Percentiles rank a stretch among this genome's conserved stretches.
phyloP scores from a whole-genome alignment of 73 alveolate genomes.

The Halteria grandinella region DNA sequence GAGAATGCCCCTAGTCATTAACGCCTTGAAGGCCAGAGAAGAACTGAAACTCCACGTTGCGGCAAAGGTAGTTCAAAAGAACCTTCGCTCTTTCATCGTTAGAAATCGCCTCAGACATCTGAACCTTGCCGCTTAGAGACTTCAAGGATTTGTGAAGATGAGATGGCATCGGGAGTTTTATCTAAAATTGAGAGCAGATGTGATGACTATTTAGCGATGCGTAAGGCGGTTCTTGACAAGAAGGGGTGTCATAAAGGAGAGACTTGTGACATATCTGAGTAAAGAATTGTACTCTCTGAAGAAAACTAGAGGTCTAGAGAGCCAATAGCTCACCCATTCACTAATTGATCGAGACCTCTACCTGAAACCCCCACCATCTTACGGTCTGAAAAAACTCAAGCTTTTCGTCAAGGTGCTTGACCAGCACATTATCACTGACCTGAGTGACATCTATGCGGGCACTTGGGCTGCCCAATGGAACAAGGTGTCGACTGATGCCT shows the following conservation, averaged over 20 bases:
- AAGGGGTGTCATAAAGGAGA: slow-evolving; percentile 38
- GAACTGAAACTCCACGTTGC: slow-evolving; percentile 50
- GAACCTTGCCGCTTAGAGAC: slow-evolving; percentile 62
- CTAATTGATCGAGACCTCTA: background rate
- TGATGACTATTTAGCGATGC: slow-evolving; percentile 39
- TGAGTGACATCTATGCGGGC: slow-evolving; percentile 48
- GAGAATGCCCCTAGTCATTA: slow-evolving; percentile 43
- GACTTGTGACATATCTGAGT: slow-evolving; percentile 36
- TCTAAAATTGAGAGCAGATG: slow-evolving; percentile 66
- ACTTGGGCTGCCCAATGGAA: slow-evolving; percentile 69
- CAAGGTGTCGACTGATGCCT: slow-evolving; percentile 35
- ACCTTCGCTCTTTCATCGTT: slow-evolving; percentile 65
- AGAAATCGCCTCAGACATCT: slow-evolving; percentile 68
- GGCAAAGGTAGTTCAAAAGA: slow-evolving; percentile 54
- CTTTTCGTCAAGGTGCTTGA: slow-evolving; percentile 45
- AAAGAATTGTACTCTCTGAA: slow-evolving; percentile 26
- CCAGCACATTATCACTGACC: slow-evolving; percentile 50
- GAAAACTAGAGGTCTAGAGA: slow-evolving; percentile 55
- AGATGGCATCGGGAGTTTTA: slow-evolving; percentile 67
- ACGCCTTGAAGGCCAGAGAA: slow-evolving; percentile 63
- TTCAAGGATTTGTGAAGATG: slow-evolving; percentile 72
- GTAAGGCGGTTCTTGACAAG: slow-evolving; percentile 58
- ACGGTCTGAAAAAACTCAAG: slow-evolving; percentile 40
- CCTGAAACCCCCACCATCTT: background rate
- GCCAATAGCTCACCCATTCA: slow-evolving; percentile 35